Percentiles rank a stretch among this genome's conserved stretches.
Evolutionary conservation across 164 flowering plant genomes (phyloP).

Genomic region (Liquidambar formosana): DNA sequence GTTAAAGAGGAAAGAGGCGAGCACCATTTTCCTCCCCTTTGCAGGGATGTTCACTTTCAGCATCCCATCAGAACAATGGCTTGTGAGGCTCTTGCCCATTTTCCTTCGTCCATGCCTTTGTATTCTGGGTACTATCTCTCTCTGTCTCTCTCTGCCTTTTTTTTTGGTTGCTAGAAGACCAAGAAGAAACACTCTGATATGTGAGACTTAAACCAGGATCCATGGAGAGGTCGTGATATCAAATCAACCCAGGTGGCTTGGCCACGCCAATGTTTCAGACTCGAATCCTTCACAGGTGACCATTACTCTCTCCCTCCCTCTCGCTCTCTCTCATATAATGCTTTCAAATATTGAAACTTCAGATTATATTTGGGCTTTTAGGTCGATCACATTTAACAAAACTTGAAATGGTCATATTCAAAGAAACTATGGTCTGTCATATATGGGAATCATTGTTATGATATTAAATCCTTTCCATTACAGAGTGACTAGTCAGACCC

Average conservation of each 20-base stretch:
- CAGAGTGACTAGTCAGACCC: not conserved
- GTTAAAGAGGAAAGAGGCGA: slow-evolving; percentile 23
- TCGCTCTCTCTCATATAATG: not conserved
- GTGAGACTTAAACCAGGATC: slow-evolving; percentile 30
- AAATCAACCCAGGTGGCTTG: slow-evolving; percentile 45
- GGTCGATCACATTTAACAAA: no score
- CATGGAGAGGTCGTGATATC: slow-evolving; percentile 56
- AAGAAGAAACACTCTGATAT: slow-evolving; percentile 1
- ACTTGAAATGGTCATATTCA: no score
- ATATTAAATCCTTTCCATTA: no score
- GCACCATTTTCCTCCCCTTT: slow-evolving; percentile 13
- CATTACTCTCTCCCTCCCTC: not conserved
- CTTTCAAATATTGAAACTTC: no score
- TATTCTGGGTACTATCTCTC: slow-evolving; percentile 54
- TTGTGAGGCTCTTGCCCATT: slow-evolving; percentile 50
- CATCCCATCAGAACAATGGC: slow-evolving; percentile 45
- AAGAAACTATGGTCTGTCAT: no score
- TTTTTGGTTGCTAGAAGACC: not conserved
- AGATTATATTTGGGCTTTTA: no score
- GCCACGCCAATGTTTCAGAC: slow-evolving; percentile 15
- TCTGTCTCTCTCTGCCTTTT: not conserved
- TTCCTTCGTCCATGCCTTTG: slow-evolving; percentile 48
- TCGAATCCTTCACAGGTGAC: slow-evolving; percentile 30
- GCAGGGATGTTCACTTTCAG: slow-evolving; percentile 42
- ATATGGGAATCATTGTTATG: no score